Evolutionary conservation across 805 yeast genomes (phyloP), one percentile per base, ranked within the genome.

Genomic region (Candida maesae): DNA sequence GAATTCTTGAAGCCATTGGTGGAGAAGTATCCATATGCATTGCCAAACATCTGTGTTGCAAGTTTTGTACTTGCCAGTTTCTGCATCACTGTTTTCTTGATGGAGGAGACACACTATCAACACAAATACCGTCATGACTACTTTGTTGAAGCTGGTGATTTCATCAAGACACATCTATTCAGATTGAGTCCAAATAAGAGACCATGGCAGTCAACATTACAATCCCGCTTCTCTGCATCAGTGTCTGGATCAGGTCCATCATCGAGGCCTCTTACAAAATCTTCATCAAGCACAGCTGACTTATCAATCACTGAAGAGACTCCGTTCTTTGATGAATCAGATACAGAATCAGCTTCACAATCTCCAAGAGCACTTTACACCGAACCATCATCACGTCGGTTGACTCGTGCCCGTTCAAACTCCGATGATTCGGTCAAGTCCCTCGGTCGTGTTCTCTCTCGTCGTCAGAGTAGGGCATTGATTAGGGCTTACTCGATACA

Each of bases 21-120:
- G 16, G 45, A 58, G 14, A 50, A 50, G 20, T 67, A 64, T 52
- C 82, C 82, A 2, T 77, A 73, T 50, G 71, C 77, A 1, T 53
- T 77, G 38, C 76, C 81, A 3, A 78, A 76, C 50, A 41, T 78
- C n/a, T 68, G 67, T 10, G 71, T 76, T 13, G 62, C 74, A 4
- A 1, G 44, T 2, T 55, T 69, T 36, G 55, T 75, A 15, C 35
- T 63, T 33, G 36, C 55, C 24, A 66, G 78, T 35, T 43, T 68
- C 29, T 11, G 66, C 2, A 42, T 63, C 30, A 72, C 74, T 3
- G 50, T 71, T 35, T 61, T 78, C 33, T 76, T 76, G 46, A 56
- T 77, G 30, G 79, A 75, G 46, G 82, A 77, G 52, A 74, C 81
- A 4, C 78, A 73, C 48, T 68, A 63, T 13, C 52, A 56, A 16